phyloP scores from a whole-genome alignment of 306 rosid genomes.

The Pyrus pyrifolia region DNA sequence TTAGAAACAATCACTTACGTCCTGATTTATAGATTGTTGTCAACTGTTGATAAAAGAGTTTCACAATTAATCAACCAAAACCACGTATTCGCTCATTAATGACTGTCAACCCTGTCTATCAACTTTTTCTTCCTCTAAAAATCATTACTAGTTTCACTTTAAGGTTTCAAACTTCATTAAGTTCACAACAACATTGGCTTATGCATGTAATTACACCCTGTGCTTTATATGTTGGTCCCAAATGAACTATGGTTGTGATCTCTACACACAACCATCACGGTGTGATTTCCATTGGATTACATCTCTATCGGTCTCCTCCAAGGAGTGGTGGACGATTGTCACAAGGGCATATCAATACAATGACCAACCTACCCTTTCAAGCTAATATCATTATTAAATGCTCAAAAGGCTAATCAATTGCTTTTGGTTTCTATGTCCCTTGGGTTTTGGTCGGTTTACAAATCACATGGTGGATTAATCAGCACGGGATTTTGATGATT shows the following conservation, averaged over 20 bases:
- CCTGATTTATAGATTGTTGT: too few species aligned
- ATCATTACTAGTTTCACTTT: not conserved
- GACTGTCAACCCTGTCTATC: too few species aligned
- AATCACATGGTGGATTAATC: constrained; percentile 18
- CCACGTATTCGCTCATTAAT: too few species aligned
- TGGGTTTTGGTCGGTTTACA: constrained; percentile 2
- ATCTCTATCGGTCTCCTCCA: not conserved
- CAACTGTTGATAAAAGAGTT: too few species aligned
- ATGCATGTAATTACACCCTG: not conserved
- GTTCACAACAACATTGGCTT: not conserved
- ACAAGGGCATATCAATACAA: not conserved
- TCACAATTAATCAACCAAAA: too few species aligned
- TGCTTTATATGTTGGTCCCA: not conserved
- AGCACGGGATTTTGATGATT: constrained; percentile 38
- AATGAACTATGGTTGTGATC: not conserved
- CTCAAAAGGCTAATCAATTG: not conserved
- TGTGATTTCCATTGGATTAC: not conserved
- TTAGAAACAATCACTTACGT: too few species aligned
- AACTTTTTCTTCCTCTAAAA: too few species aligned
- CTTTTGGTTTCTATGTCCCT: not conserved
- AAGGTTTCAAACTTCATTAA: not conserved
- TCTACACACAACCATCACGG: not conserved
- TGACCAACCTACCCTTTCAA: not conserved
- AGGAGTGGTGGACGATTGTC: constrained; percentile 4
- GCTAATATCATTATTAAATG: not conserved